phyloP scores from a whole-genome alignment of 257 asterid species.

The Scutellaria galericulata region DNA sequence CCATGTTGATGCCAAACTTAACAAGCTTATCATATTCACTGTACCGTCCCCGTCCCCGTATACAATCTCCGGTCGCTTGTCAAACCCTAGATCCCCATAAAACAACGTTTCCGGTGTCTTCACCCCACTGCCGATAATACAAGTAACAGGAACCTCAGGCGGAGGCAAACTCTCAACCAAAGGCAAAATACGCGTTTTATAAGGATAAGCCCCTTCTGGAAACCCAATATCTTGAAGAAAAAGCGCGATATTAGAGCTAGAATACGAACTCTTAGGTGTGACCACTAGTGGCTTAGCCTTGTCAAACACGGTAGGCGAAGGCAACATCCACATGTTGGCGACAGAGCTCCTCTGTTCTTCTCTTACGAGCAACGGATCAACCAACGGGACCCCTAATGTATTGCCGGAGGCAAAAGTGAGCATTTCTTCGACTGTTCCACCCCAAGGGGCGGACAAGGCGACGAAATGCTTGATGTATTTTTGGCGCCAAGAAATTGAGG shows the following conservation, averaged over 20 bases:
- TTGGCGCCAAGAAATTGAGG: conserved; percentile 56
- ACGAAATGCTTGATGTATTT: conserved; percentile 71
- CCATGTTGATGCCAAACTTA: conserved; percentile 58
- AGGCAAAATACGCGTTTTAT: conserved; percentile 61
- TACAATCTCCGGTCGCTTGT: conserved; percentile 59
- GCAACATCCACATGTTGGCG: conserved; percentile 79
- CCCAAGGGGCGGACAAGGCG: conserved; percentile 87
- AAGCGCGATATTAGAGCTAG: conserved; percentile 46
- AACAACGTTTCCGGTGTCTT: conserved; percentile 60
- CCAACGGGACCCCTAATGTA: conserved; percentile 73
- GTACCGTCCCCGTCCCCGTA: conserved; percentile 94
- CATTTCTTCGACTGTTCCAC: conserved; percentile 77
- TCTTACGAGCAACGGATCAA: conserved; percentile 68
- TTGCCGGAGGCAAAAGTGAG: conserved; percentile 76
- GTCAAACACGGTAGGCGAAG: conserved; percentile 62
- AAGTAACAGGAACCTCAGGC: conserved; percentile 59
- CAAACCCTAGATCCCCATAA: conserved; percentile 60
- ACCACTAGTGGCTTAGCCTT: conserved; percentile 42
- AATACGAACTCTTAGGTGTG: conserved; percentile 45
- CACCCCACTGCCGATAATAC: conserved; percentile 69
- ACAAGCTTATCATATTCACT: conserved; percentile 76
- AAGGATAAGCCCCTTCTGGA: conserved; percentile 60
- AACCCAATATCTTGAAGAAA: conserved; percentile 75
- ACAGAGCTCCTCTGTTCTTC: conserved; percentile 73
- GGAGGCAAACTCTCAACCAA: conserved; percentile 46